These are phyloP conservation scores for Alternaria dauci DNA, from an alignment of 2,329 filamentous ascomycete genomes.

Conservation along the genomic window DNA sequence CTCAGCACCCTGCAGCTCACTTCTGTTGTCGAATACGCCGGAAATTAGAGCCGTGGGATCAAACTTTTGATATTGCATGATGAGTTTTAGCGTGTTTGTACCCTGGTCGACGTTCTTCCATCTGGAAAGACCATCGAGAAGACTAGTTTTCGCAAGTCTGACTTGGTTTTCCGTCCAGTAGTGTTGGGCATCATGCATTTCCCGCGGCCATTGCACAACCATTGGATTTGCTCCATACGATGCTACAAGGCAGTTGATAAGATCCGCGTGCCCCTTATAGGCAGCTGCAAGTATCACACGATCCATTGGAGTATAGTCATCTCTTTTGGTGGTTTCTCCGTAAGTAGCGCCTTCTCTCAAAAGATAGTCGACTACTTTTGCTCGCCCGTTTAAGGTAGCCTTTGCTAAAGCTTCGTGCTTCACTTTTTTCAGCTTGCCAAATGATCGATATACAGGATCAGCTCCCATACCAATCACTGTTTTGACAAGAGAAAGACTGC, in stretches of 20 bases:
- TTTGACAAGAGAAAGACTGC: conserved; percentile 23
- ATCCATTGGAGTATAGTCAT: conserved; percentile 20
- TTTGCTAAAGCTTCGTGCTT: conserved; percentile 30
- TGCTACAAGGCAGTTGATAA: conserved; percentile 21
- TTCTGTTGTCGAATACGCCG: conserved; percentile 29
- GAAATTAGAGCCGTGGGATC: conserved; percentile 22
- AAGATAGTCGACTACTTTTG: conserved; percentile 24
- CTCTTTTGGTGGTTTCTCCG: conserved; percentile 23
- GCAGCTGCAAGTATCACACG: conserved; percentile 23
- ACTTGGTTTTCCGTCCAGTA: conserved; percentile 28
- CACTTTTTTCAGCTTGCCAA: conserved; percentile 20
- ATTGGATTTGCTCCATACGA: conserved; percentile 28
- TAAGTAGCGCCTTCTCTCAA: conserved; percentile 26
- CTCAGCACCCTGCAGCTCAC: conserved; percentile 23
- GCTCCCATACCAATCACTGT: conserved; percentile 21
- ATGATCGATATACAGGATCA: conserved; percentile 18
- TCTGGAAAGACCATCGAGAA: conserved; percentile 27
- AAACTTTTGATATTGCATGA: conserved; percentile 26
- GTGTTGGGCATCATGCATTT: conserved; percentile 28
- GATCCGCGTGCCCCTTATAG: conserved; percentile 29
- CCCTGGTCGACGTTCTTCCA: conserved; percentile 28
- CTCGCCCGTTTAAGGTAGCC: conserved; percentile 23
- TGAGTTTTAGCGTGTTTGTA: conserved; percentile 22
- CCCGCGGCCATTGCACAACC: conserved; percentile 30
- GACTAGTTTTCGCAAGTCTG: conserved; percentile 26